Evolutionary conservation across 1,284 basidiomycete species (phyloP).

Genomic region (Cronartium quercuum): DNA sequence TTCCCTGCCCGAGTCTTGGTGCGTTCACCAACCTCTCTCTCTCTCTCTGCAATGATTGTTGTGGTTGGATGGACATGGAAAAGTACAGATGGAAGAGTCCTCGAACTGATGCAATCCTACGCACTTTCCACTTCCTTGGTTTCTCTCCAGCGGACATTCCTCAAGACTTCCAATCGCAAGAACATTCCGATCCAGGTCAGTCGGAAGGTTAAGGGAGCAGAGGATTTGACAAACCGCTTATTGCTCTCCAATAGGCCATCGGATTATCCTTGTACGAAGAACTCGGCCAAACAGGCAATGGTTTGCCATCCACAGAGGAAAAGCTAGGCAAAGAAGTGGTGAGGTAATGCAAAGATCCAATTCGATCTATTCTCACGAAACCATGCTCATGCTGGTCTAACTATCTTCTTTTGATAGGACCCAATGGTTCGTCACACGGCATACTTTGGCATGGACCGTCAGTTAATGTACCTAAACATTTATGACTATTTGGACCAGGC

Average conservation of each 20-base stretch:
- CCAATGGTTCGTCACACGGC: slow-evolving; percentile 19
- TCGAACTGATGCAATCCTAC: no score
- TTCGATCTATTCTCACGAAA: slow-evolving; percentile 1
- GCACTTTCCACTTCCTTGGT: not conserved
- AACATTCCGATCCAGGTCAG: slow-evolving; percentile 39
- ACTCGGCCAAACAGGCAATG: slow-evolving; percentile 49
- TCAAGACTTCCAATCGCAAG: slow-evolving; percentile 66
- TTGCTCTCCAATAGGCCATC: slow-evolving; percentile 63
- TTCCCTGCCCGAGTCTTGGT: slow-evolving; percentile 88
- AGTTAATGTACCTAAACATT: not conserved
- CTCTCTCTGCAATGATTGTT: not conserved
- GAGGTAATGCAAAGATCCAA: slow-evolving; percentile 2
- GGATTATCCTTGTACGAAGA: slow-evolving; percentile 86
- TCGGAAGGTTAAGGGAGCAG: not conserved
- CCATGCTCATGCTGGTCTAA: not conserved
- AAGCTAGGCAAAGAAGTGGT: slow-evolving; percentile 33
- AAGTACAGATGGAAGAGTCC: no score
- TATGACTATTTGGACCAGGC: slow-evolving; percentile 1
- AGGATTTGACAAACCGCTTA: not conserved
- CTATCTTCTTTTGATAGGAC: not conserved
- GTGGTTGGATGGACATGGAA: not conserved
- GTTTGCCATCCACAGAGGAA: slow-evolving; percentile 31
- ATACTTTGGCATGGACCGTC: not conserved
- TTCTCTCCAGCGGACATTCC: slow-evolving; percentile 65
- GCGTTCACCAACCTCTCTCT: slow-evolving; percentile 43